These are phyloP conservation scores for Cyanidioschyzon merolae DNA, from an alignment of 23 red algal genomes.

Conservation along the genomic window DNA sequence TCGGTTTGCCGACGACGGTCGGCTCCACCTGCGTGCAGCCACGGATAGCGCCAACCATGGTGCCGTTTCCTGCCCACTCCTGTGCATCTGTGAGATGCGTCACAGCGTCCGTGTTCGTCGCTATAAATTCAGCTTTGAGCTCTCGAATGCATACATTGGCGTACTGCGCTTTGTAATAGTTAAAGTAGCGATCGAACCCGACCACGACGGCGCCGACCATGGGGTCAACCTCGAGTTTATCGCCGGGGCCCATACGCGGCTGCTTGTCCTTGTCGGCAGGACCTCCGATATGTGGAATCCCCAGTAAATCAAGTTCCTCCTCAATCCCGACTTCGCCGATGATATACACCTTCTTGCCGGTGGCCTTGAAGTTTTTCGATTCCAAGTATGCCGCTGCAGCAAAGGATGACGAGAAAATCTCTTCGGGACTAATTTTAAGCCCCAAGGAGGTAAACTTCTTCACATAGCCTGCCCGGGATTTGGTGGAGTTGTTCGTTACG, in stretches of 20 bases:
- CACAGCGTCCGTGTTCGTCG: slow-evolving; percentile 89
- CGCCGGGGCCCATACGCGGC: slow-evolving; percentile 64
- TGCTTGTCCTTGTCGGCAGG: slow-evolving; percentile 67
- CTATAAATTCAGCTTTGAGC: slow-evolving; percentile 82
- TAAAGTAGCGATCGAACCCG: slow-evolving; percentile 94
- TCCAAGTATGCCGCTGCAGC: slow-evolving; percentile 94
- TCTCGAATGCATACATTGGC: slow-evolving; percentile 94
- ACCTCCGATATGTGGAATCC: slow-evolving; percentile 76
- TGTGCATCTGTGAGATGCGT: slow-evolving; percentile 98
- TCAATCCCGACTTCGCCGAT: slow-evolving; percentile 87
- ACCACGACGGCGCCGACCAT: slow-evolving; percentile 97
- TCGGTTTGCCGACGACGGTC: slow-evolving; percentile 95
- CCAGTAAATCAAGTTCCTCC: slow-evolving; percentile 74
- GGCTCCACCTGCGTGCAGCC: slow-evolving; percentile 90
- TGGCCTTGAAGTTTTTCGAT: slow-evolving; percentile 58
- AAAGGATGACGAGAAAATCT: slow-evolving; percentile 97
- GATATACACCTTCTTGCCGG: slow-evolving; percentile 92
- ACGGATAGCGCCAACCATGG: slow-evolving; percentile 98
- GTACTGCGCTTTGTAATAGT: slow-evolving; percentile 99
- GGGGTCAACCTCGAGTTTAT: slow-evolving; percentile 63
- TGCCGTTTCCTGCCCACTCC: slow-evolving; percentile 97
- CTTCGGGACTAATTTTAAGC: slow-evolving; percentile 65
- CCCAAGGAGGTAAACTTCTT: slow-evolving; percentile 90
- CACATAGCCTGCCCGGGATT: slow-evolving; percentile 70
- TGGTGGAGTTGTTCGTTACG: slow-evolving; percentile 99